Evolutionary conservation across 2,329 filamentous ascomycete species (phyloP), one percentile per base, ranked within the genome.

Genomic region (Tothia fuscella): DNA sequence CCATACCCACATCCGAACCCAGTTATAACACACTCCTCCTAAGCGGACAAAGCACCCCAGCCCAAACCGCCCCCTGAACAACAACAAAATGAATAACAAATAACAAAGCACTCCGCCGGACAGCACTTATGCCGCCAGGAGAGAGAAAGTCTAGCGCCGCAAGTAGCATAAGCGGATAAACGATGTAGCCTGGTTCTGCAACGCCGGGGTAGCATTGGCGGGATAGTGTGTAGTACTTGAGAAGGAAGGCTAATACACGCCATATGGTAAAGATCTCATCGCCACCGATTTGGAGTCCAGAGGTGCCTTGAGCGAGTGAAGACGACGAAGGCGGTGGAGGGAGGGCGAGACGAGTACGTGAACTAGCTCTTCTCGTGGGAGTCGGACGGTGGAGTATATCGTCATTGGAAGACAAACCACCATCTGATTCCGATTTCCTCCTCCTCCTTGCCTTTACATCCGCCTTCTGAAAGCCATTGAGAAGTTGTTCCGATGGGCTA

Each of bases 321-420:
- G 13, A 6, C 14, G 42, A n/a, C 31, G 43, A 49, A 13, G 59
- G 57, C 10, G 59, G 56, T 7, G 58, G 41, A 13, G 46, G 58
- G 6, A 60, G 54, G 50, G 61, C 55, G 16, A 62, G 49, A 6
- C 30, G 44, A 5, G 19, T 21, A 4, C 28, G 21, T 20, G 21
- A 30, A 14, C 20, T 22, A n/a, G 16, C 19, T 3, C 20, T 22
- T 21, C 21, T n/a, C n/a, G n/a, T n/a, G 29, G 10, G 16, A 16
- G 14, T 21, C 13, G 14, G 30, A 29, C 9, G 12, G 14, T 4
- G 17, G 16, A 30, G 21, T 24, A 6, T 40, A 21, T 38, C 38
- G 36, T 30, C 41, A 25, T 19, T 19, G 41, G 29, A 26, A 19
- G 28, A 34, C 9, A 17, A 16, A 12, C 9, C 10, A 17, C 16